Conservation (phyloP, 805 yeast genomes). For the Saccharomycopsis sp. region DNA sequence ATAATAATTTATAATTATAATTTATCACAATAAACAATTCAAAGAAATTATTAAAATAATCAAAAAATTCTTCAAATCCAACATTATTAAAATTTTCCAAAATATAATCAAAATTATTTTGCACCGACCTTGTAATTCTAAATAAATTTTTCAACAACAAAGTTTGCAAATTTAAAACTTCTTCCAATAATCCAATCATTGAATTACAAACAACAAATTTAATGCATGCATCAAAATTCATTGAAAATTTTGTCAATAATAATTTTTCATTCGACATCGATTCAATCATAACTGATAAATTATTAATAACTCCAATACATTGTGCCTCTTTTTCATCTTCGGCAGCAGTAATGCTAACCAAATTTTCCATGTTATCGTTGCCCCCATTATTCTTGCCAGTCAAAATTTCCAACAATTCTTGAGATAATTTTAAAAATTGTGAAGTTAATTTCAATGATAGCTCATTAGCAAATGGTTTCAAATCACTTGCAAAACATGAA, state of each 20-base stretch:
- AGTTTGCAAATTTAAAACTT: conserved; percentile 49
- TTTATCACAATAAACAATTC: conserved; percentile 15
- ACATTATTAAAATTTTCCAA: conserved; percentile 14
- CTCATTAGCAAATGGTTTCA: conserved; percentile 80
- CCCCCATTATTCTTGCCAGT: conserved; percentile 30
- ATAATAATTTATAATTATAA: conserved; percentile 9
- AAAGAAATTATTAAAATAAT: conserved; percentile 19
- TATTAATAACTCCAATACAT: conserved; percentile 59
- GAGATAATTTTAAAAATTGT: conserved; percentile 52
- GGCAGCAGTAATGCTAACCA: conserved; percentile 33
- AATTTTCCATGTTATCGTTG: conserved; percentile 24
- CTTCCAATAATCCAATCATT: conserved; percentile 54
- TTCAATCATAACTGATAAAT: conserved; percentile 65
- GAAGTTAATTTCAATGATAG: conserved; percentile 51
- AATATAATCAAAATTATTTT: conserved; percentile 30
- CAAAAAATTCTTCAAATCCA: conserved; percentile 18
- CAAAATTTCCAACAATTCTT: conserved; percentile 47
- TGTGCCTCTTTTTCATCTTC: conserved; percentile 61
- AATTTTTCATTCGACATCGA: conserved; percentile 43
- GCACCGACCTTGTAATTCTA: conserved; percentile 40
- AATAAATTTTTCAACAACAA: conserved; percentile 47
- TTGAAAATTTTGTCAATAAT: conserved; percentile 36
- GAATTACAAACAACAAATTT: conserved; percentile 52
- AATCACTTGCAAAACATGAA: conserved; percentile 75
- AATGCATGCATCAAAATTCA: conserved; percentile 50